Base-by-base conservation (phyloP, 1,284 basidiomycete genomes). In the Phenoliferia sp. region DNA sequence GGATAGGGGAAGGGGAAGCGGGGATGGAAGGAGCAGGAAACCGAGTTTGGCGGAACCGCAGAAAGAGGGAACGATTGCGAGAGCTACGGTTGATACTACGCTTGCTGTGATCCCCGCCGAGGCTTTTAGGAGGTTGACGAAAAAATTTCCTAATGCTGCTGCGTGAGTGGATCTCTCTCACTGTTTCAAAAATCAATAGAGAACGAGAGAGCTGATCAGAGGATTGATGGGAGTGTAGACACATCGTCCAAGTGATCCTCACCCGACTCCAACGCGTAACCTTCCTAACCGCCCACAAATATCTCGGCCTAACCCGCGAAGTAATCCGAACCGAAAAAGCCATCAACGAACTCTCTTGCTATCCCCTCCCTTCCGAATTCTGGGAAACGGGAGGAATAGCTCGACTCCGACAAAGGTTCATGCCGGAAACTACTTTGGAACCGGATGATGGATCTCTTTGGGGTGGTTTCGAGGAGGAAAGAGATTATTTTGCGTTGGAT, bases 41-140 rank as follows among this genome's bases (percentile, higher is more conserved):
- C 48, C 22, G 22, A 50, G 44, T n/a, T 59, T 39, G 10, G 60
- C 36, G 44, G 60, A 35, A 26, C 31, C 44, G 34, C 52, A 61
- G 52, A 66, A 63, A 28, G 74, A 78, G 58, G 67, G 67, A 17
- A 78, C 88, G 3, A 87, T 98, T 35, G 94, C 94, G 17, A 84
- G 94, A 34, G 96, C 95, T 3, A 90, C 89, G 1, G 89, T 91
- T 64, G 95, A 99, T 77, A 93, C 92, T 4, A 98, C 95, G 0
- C 82, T 99, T 10, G 96, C 95, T n/a, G 95, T 99, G 19, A 98
- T 99, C 64, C 96, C 95, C 5, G 94, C 95, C 1, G 93, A 97
- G 78, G 96, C 95, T 4, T 99, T 99, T 81, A 85, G 88, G 69
- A 83, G 92, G 57, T 82, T 85, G 33, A 98, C 94, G 0, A 91